Evolutionary conservation across 176 grass and related monocot species (phyloP), one percentile per base, ranked within the genome.

Genomic region (Oryza longistaminata): DNA sequence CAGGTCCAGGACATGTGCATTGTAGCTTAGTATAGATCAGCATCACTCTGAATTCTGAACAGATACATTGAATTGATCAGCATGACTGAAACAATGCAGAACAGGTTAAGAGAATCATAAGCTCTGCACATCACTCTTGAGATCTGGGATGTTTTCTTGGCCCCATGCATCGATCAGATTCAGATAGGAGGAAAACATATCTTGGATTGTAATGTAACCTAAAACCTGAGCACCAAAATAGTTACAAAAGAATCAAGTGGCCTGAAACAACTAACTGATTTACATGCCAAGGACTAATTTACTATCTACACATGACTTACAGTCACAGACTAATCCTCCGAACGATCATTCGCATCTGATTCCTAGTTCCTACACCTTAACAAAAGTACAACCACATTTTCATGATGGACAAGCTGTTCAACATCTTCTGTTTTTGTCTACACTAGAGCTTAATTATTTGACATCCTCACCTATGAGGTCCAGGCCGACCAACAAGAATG

Each of bases 401-500:
- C 14, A 64, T 7, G 7, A 29, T 64, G 29, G 12, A 42, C 44
- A 29, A 44, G 52, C 62, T 9, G 8, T 78, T 22, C 21, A 64
- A 13, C 75, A 69, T 16, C 65, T 68, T 17, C 31, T 70, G 46
- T 70, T 68, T 76, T 21, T 43, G 9, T 58, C 22, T 37, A 27
- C 1, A 1, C 69, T 81, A 78, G 22, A 7, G 66, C 75, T 97
- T 87, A 40, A 40, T 40, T 40, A 98, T 42, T 91, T 89, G 21
- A 98, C 78, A 46, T 98, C 91, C 61, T 94, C 83, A 1, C 96
- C 96, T 9, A 98, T 92, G 74, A 98, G 90, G 64, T 98, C 93
- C 0, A 98, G 91, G 19, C 96, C 96, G 19, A 98, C 96, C 22
- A 96, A 48, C 74, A 95, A 80, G 80, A 98, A 98, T 40, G 93